These are phyloP conservation scores for Asterella californica DNA, from an alignment of 225 moss, liverwort and hornwort species.

Conservation along the genomic window DNA sequence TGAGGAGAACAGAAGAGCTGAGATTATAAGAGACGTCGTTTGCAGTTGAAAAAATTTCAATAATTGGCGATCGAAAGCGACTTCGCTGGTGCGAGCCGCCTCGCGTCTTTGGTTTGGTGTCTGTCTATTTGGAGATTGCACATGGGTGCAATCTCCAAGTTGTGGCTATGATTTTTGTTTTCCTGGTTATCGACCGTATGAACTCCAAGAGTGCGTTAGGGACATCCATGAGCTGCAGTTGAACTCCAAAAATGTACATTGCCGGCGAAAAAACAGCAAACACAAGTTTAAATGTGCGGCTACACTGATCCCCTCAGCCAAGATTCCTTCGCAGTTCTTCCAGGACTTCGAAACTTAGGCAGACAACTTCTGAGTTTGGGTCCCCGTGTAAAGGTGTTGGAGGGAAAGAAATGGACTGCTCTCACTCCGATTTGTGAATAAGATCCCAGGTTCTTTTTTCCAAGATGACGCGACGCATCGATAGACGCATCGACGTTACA, in stretches of 20 bases:
- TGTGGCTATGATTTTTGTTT: conserved; percentile 7
- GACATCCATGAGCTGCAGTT: conserved; percentile 78
- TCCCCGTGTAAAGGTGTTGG: conserved; percentile 21
- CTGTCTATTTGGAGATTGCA: background rate
- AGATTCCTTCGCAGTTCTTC: conserved; percentile 35
- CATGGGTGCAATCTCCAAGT: background rate
- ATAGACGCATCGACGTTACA: background rate
- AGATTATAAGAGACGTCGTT: conserved; percentile 1
- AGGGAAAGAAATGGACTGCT: background rate
- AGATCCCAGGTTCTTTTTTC: conserved; percentile 16
- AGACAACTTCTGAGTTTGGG: background rate
- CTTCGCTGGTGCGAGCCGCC: conserved; percentile 20
- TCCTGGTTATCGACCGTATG: conserved; percentile 67
- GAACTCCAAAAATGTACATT: conserved; percentile 67
- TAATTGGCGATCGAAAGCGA: conserved; percentile 17
- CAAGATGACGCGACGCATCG: conserved; percentile 1
- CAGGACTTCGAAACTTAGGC: conserved; percentile 33
- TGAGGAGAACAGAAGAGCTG: background rate
- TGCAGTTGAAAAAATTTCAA: conserved; percentile 7
- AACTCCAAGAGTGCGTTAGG: conserved; percentile 68
- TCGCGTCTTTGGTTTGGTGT: background rate
- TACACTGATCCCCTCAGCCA: conserved; percentile 16
- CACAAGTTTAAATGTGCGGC: conserved; percentile 68
- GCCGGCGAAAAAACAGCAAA: conserved; percentile 86
- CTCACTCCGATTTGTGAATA: conserved; percentile 23